Evolutionary conservation across 2,329 filamentous ascomycete species (phyloP).

Genomic region (Fusarium phyllophilum): DNA sequence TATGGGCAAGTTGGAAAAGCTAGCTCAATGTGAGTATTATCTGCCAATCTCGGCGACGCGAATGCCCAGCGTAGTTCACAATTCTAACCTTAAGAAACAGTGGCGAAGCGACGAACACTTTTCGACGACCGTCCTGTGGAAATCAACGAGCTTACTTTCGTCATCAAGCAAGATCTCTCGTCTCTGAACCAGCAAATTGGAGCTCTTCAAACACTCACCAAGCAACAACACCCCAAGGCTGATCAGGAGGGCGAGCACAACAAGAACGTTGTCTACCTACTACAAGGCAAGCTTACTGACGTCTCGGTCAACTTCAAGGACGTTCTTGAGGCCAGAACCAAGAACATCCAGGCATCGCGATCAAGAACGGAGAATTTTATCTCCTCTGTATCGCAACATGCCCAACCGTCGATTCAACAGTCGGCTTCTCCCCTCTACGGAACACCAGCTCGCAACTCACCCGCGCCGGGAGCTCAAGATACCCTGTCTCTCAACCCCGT

Average conservation of each 20-base stretch:
- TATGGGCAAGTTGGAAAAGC: slow-evolving; percentile 93
- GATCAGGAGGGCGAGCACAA: slow-evolving; percentile 95
- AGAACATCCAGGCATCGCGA: slow-evolving; percentile 95
- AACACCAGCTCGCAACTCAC: slow-evolving; percentile 74
- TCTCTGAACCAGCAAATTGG: slow-evolving; percentile 87
- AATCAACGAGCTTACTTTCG: slow-evolving; percentile 95
- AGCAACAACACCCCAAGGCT: slow-evolving; percentile 76
- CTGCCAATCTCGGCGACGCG: background rate
- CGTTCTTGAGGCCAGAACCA: slow-evolving; percentile 93
- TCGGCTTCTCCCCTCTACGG: slow-evolving; percentile 89
- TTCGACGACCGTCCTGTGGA: slow-evolving; percentile 97
- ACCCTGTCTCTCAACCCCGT: slow-evolving; percentile 83
- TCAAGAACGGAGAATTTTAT: slow-evolving; percentile 97
- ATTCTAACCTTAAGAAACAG: slow-evolving; percentile 51
- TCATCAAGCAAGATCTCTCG: slow-evolving; percentile 97
- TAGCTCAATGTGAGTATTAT: slow-evolving; percentile 76
- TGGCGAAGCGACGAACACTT: slow-evolving; percentile 95
- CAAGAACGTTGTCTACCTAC: slow-evolving; percentile 92
- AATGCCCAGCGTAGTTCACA: background rate
- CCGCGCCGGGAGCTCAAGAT: slow-evolving; percentile 74
- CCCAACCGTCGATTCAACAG: slow-evolving; percentile 74
- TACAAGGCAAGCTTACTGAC: slow-evolving; percentile 91
- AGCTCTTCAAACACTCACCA: slow-evolving; percentile 79
- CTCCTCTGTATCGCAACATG: slow-evolving; percentile 83
- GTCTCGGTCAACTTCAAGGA: slow-evolving; percentile 98